Evolutionary conservation across 208 protist genomes (phyloP).

Genomic region (Porcisia hertigi): DNA sequence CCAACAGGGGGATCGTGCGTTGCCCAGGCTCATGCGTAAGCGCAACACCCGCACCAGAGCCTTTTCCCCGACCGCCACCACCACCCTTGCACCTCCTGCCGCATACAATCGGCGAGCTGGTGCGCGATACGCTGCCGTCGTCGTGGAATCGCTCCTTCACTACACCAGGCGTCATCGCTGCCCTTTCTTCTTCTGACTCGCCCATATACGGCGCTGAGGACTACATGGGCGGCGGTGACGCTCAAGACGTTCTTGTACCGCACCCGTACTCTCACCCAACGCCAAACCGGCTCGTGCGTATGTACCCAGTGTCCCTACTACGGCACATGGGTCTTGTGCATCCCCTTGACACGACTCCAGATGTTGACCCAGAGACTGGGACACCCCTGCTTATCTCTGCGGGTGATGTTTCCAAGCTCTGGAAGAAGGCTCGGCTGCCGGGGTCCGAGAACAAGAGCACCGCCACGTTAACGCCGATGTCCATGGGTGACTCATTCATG

Average conservation of each 20-base stretch:
- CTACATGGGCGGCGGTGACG: not conserved
- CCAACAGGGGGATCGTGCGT: not conserved
- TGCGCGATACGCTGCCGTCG: constrained; percentile 5
- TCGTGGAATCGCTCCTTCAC: constrained; percentile 7
- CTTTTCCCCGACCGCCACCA: constrained; percentile 1
- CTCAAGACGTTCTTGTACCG: not conserved
- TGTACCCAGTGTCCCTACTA: constrained; percentile 44
- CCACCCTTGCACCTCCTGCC: constrained; percentile 11
- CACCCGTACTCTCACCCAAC: constrained; percentile 15
- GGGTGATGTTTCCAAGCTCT: constrained; percentile 36
- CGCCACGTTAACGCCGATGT: not conserved
- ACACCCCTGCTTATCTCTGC: constrained; percentile 29
- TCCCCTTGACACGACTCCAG: constrained; percentile 27
- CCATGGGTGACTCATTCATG: not conserved
- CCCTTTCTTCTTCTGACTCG: not conserved
- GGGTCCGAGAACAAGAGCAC: not conserved
- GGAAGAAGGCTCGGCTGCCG: constrained; percentile 1
- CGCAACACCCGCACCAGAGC: not conserved
- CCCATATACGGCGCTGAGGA: not conserved
- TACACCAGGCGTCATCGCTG: not conserved
- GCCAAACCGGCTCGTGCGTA: constrained; percentile 41
- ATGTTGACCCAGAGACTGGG: constrained; percentile 23
- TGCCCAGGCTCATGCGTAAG: not conserved
- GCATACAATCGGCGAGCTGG: constrained; percentile 23
- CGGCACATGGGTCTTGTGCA: constrained; percentile 43